Conservation (phyloP, 805 yeast species). For the Teunomyces kruisii region DNA sequence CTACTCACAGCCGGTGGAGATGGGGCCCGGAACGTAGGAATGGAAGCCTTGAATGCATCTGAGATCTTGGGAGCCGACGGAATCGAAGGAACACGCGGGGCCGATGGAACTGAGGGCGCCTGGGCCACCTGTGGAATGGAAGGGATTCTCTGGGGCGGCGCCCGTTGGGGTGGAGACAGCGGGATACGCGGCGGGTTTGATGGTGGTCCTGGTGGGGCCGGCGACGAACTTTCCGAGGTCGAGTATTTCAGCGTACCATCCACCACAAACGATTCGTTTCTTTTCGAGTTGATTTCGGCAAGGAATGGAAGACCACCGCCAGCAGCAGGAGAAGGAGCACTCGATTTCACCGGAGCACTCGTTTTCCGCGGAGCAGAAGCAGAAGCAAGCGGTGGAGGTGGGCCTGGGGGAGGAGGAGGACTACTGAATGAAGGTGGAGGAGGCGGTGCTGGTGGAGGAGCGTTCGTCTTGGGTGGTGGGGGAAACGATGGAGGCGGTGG, state of each 20-base stretch:
- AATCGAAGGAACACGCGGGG: background rate
- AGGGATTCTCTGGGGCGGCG: background rate
- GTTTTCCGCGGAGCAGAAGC: no score
- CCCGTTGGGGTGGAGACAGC: conserved; percentile 1
- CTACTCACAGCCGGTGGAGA: conserved; percentile 16
- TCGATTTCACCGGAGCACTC: conserved; percentile 3
- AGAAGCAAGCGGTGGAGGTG: conserved; percentile 10
- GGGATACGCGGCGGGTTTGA: background rate
- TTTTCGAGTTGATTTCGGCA: conserved; percentile 48
- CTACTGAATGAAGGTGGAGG: conserved; percentile 15
- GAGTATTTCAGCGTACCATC: conserved; percentile 26
- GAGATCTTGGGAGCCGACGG: conserved; percentile 22
- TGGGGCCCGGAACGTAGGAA: conserved; percentile 16
- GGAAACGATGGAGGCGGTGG: conserved; percentile 13
- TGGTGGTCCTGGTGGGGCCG: background rate
- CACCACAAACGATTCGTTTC: conserved; percentile 48
- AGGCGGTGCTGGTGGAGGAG: conserved; percentile 12
- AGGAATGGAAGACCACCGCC: conserved; percentile 48
- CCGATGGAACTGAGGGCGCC: conserved; percentile 8
- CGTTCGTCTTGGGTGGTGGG: conserved; percentile 6
- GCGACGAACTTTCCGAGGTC: conserved; percentile 5
- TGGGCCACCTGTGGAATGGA: conserved; percentile 8
- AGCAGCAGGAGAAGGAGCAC: conserved; percentile 17
- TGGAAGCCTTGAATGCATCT: background rate
- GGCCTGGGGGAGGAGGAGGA: conserved; percentile 11